These are phyloP conservation scores for Ustilago loliicola DNA, from an alignment of 1,284 basidiomycete species.

Conservation along the genomic window DNA sequence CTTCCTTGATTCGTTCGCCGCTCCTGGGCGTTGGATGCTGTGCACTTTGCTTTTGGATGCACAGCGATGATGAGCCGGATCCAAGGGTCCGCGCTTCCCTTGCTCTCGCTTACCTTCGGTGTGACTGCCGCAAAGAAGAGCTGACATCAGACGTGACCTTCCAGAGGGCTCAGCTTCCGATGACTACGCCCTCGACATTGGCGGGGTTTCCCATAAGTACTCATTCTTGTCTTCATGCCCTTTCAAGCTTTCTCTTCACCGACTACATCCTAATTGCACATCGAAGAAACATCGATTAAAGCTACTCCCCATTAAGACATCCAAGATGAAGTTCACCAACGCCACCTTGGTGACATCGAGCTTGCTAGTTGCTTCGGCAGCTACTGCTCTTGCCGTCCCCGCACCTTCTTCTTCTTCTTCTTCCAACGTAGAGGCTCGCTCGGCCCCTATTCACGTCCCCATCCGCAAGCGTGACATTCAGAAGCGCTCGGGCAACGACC, in stretches of 20 bases:
- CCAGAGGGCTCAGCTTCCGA: neutral
- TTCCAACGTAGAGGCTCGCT: neutral
- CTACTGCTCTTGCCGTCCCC: slow-evolving; percentile 20
- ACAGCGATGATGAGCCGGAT: neutral
- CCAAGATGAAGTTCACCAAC: slow-evolving; percentile 35
- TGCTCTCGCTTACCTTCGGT: neutral
- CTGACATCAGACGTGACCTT: slow-evolving; percentile 14
- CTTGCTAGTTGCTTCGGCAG: slow-evolving; percentile 34
- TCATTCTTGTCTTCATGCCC: neutral
- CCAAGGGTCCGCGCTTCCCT: neutral
- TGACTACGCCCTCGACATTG: neutral
- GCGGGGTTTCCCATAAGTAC: neutral
- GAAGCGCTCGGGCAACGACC: slow-evolving; percentile 38
- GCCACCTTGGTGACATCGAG: slow-evolving; percentile 32
- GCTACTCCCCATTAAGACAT: neutral
- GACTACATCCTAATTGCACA: neutral
- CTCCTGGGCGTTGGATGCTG: neutral
- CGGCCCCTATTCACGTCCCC: slow-evolving; percentile 31
- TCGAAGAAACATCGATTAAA: neutral
- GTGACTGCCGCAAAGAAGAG: neutral
- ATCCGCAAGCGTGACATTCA: slow-evolving; percentile 31
- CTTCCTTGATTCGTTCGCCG: neutral
- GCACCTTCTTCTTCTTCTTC: slow-evolving; percentile 16
- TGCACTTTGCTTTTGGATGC: neutral
- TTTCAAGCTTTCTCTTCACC: neutral